Evolutionary conservation across 2,329 filamentous ascomycete species (phyloP), one percentile per base, ranked within the genome.

Genomic region (Trichoderma aggressivum): DNA sequence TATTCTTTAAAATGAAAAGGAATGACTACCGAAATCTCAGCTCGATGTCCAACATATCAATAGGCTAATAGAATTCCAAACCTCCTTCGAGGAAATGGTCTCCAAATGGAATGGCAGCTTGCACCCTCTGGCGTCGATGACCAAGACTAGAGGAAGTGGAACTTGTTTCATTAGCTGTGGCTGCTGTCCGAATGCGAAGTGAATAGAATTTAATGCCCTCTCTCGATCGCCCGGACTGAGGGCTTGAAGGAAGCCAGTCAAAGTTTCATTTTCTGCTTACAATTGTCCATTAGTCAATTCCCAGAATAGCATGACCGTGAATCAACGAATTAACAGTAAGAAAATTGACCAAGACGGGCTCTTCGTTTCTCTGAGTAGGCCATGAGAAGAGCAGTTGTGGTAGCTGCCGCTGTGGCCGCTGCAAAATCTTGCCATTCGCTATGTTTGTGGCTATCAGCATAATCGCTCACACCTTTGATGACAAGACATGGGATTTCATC

Each of bases 361-460:
- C 0, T 43, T 5, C 1, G 0, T n/a, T 43, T 43, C 7, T n/a
- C 7, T 10, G 39, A n/a, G 1, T 43, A n/a, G 7, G 39, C 7
- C 18, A 3, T 2, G 18, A 47, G 39, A n/a, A 47, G 39, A 47
- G 18, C 39, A 47, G 0, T 47, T 11, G 8, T 5, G 1, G 39
- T 47, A 11, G 39, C 39, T 47, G 39, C 39, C 7, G 39, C 39
- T 47, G 39, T n/a, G 1, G 39, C 39, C 18, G 39, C 39, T 47
- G 39, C 39, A 11, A 47, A 47, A 11, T 47, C 0, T 47, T 47
- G 39, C 39, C 39, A 47, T n/a, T 47, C 39, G 18, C 0, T n/a
- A 3, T 47, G 18, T 47, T 47, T 47, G 3, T 47, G 39, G 39
- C 39, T 47, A 11, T 47, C 39, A 47, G 39, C 39, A 3, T 47